Percentiles rank a stretch among this genome's conserved stretches.
Evolutionary conservation across 805 yeast genomes (phyloP).

Genomic region (Sugiyamaella valdiviana): DNA sequence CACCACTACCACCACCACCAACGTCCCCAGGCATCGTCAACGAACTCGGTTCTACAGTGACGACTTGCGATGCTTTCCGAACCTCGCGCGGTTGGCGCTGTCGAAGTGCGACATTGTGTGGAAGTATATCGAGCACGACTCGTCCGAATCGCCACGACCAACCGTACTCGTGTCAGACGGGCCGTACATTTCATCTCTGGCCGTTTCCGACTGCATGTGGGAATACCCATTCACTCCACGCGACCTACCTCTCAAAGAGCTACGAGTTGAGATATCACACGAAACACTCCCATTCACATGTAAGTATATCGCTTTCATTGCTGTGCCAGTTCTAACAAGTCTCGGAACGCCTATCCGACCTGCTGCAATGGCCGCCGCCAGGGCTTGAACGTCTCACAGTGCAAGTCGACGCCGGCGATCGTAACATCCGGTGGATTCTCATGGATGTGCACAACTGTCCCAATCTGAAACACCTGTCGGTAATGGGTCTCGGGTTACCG

Average conservation of each 20-base stretch:
- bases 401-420: background rate
- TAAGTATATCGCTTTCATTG: background rate
- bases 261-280: background rate
- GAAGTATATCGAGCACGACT: background rate
- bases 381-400: background rate
- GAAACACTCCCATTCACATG: background rate
- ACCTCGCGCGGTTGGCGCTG: background rate
- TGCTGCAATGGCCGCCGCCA: background rate
- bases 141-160: background rate
- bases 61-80: background rate
- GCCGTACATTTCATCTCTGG: background rate
- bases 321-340: background rate
- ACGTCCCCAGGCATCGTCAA: too few species aligned
- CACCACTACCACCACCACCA: too few species aligned
- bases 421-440: background rate
- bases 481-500: background rate
- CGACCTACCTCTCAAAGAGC: background rate
- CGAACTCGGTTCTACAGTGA: background rate
- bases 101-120: background rate
- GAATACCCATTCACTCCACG: background rate
- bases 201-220: background rate
- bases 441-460: background rate
- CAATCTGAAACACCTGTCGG: background rate
- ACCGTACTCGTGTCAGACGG: background rate
- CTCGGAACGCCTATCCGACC: background rate